Conservation (phyloP, 1,139 yeast species). For the Candida smagusa region DNA sequence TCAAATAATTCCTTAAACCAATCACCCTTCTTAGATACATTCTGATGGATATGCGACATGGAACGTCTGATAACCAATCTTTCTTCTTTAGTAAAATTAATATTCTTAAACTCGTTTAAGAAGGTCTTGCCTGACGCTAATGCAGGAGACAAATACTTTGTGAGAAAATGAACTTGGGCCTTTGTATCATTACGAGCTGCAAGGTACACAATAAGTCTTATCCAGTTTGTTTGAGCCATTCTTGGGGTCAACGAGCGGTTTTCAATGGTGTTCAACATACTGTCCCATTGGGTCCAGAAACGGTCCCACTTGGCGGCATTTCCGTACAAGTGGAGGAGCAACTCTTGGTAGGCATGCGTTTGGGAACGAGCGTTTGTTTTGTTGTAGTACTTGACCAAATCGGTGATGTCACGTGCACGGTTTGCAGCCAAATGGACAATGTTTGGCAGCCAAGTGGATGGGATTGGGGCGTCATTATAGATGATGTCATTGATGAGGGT, state of each 20-base stretch:
- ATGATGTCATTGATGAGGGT: slow-evolving; percentile 24
- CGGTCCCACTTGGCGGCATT: slow-evolving; percentile 36
- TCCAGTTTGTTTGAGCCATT: slow-evolving; percentile 24
- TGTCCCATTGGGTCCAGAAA: slow-evolving; percentile 44
- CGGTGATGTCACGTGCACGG: slow-evolving; percentile 29
- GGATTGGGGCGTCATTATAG: slow-evolving; percentile 13
- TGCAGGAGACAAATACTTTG: slow-evolving; percentile 25
- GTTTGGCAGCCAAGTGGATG: slow-evolving; percentile 7
- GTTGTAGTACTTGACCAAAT: slow-evolving; percentile 23
- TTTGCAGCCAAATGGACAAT: slow-evolving; percentile 22
- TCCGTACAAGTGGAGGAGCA: slow-evolving; percentile 37
- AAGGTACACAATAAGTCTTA: slow-evolving; percentile 33
- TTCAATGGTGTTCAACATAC: slow-evolving; percentile 14
- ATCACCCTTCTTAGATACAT: too few relatives aligned
- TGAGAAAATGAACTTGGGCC: slow-evolving; percentile 31
- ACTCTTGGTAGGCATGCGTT: slow-evolving; percentile 25
- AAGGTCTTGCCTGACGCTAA: slow-evolving; percentile 23
- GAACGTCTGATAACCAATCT: slow-evolving; percentile 21
- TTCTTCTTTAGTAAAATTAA: slow-evolving; percentile 22
- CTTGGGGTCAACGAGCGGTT: slow-evolving; percentile 7
- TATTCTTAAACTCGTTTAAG: slow-evolving; percentile 21
- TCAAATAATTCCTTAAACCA: too few relatives aligned
- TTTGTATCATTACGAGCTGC: slow-evolving; percentile 25
- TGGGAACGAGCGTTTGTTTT: slow-evolving; percentile 10
- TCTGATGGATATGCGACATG: slow-evolving; percentile 12